Base-by-base conservation (phyloP, 225 moss, liverwort and hornwort genomes). In the Lunularia cruciata region DNA sequence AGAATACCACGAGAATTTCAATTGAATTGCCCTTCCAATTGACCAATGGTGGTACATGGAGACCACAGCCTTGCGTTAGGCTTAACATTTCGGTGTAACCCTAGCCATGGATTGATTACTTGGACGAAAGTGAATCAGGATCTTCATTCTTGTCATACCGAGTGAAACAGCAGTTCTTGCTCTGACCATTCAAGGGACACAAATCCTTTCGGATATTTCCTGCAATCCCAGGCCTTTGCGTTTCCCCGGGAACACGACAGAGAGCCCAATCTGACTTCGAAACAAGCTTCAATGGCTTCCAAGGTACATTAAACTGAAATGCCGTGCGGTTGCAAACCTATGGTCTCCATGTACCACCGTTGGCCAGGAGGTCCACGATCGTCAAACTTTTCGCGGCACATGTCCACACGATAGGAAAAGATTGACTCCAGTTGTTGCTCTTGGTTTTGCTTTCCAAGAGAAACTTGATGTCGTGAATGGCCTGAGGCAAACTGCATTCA, bases 331-430 rank as follows among this genome's bases (percentile, higher is more conserved):
- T 69, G 73, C 69, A 73, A 78, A 58, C 69, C 78, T 78, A 64
- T 78, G 73, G 78, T 78, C 78, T 78, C 78, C 78, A 78, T 78
- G 78, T 78, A 78, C 78, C 78, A 78, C 64, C 78, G 73, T 78
- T 78, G 78, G 73, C 25, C 73, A 57, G 68, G 72, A 69, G 68
- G 78, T 68, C 55, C 27, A 39, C 43, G 45, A 23, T 54, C 10
- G 8, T 19, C 16, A 27, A 12, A 23, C 14, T 36, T 1, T 36
- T 7, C 35, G 34, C 37, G 15, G 32, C 32, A 57, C 32, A 57
- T 57, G 3, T 22, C 33, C 37, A 57, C 34, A 15, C 32, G 57
- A 4, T 4, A 19, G 16, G 57, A 32, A 34, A 28, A 18, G 19
- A 30, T 32, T 32, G 57, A 34, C 32, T 18, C 16, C 4, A 18